Conservation (phyloP, 2,329 filamentous ascomycete species). For the Hypoxylon rubiginosum region DNA sequence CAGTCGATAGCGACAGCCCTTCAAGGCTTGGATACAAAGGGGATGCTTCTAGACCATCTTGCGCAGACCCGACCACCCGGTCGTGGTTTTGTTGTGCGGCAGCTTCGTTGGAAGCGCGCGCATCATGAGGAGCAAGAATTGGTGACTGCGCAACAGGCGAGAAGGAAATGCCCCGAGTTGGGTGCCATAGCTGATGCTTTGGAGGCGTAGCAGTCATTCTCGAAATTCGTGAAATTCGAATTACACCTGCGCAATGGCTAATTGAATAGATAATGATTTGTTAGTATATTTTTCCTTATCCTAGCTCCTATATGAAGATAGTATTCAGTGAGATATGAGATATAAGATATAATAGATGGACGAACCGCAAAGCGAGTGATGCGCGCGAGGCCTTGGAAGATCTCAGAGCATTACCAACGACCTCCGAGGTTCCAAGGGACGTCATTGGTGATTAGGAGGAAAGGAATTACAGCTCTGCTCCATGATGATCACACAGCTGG, state of each 20-base stretch:
- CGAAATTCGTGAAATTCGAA: conserved; percentile 7
- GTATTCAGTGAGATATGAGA: conserved; percentile 16
- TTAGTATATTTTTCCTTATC: conserved; percentile 25
- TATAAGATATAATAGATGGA: conserved; percentile 11
- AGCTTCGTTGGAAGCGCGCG: conserved; percentile 19
- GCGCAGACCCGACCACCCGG: neutral
- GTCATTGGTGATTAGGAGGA: conserved; percentile 45
- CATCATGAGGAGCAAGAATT: conserved; percentile 29
- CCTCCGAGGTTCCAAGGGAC: conserved; percentile 42
- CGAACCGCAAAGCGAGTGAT: conserved; percentile 40
- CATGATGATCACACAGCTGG: conserved; percentile 46
- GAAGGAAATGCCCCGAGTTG: conserved; percentile 52
- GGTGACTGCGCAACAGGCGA: conserved; percentile 40
- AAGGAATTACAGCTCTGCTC: conserved; percentile 43
- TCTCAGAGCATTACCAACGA: conserved; percentile 51
- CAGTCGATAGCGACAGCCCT: conserved; percentile 5
- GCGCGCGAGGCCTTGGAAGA: conserved; percentile 40
- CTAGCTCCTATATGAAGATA: conserved; percentile 24
- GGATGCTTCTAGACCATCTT: neutral
- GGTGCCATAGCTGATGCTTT: conserved; percentile 52
- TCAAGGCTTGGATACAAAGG: conserved; percentile 19
- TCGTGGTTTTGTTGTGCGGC: conserved; percentile 7
- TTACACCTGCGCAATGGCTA: conserved; percentile 22
- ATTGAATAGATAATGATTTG: neutral
- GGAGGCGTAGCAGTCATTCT: conserved; percentile 49